Percentiles rank a stretch among this genome's conserved stretches.
Evolutionary conservation across 2,329 filamentous ascomycete genomes (phyloP).

Genomic region (Ophiostoma perfectum): DNA sequence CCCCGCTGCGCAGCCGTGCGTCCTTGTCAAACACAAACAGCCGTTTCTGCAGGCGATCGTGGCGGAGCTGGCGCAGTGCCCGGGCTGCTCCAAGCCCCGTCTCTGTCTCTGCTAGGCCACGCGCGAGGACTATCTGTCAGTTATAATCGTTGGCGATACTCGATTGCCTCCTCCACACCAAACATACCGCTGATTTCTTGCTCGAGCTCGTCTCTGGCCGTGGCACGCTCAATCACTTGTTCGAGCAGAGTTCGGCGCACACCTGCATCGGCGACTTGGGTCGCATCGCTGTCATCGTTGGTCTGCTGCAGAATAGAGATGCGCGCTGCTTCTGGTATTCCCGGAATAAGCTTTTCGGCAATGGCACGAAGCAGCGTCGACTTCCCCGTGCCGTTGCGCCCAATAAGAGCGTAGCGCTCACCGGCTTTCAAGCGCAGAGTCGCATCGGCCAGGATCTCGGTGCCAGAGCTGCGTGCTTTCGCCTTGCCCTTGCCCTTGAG

Average conservation of each 20-base stretch:
- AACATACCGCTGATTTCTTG: slow-evolving; percentile 45
- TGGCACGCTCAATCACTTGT: slow-evolving; percentile 60
- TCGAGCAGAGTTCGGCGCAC: slow-evolving; percentile 50
- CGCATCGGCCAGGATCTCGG: slow-evolving; percentile 64
- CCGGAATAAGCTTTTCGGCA: slow-evolving; percentile 71
- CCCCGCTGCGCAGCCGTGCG: not conserved
- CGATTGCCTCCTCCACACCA: not conserved
- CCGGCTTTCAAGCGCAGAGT: slow-evolving; percentile 67
- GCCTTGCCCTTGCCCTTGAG: not conserved
- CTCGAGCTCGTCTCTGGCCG: slow-evolving; percentile 51
- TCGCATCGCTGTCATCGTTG: slow-evolving; percentile 32
- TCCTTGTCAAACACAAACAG: not conserved
- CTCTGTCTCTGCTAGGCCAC: not conserved
- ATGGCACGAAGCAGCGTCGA: slow-evolving; percentile 73
- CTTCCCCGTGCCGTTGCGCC: slow-evolving; percentile 77
- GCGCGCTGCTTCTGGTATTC: slow-evolving; percentile 60
- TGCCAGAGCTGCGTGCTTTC: not conserved
- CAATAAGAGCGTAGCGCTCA: slow-evolving; percentile 70
- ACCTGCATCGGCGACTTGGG: not conserved
- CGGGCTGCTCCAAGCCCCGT: not conserved
- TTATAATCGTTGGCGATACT: not conserved
- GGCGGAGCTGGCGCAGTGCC: not conserved
- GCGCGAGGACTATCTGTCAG: not conserved
- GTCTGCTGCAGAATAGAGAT: slow-evolving; percentile 68
- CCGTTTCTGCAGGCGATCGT: not conserved